A percentile compares a stretch with the other conserved stretches of the same genome.
Conservation (phyloP, 768 basidiomycete species). For the Russula olivacea region DNA sequence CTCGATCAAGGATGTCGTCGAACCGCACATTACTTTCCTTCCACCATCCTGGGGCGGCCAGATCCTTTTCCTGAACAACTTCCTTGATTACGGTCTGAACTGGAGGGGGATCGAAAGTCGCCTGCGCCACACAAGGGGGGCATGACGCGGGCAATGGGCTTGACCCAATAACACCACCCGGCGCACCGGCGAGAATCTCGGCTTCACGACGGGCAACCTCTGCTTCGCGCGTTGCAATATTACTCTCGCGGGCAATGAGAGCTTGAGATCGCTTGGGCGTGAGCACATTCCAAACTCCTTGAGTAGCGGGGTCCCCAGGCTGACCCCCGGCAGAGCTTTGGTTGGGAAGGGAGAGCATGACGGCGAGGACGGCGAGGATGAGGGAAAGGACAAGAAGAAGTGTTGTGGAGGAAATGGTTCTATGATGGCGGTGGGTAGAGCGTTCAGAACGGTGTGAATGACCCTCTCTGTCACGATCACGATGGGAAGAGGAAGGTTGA, state of each 20-base stretch:
- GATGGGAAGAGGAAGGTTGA: slow-evolving; percentile 75
- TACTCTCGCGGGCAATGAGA: slow-evolving; percentile 70
- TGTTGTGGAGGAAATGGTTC: slow-evolving; percentile 86
- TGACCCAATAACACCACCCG: slow-evolving; percentile 66
- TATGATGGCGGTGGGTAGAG: slow-evolving; percentile 62
- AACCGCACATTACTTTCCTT: slow-evolving; percentile 60
- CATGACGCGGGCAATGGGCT: slow-evolving; percentile 43
- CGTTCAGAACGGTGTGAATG: slow-evolving; percentile 55
- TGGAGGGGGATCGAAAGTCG: slow-evolving; percentile 50
- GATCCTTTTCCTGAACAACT: slow-evolving; percentile 74
- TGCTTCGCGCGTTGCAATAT: slow-evolving; percentile 76
- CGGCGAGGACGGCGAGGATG: slow-evolving; percentile 79
- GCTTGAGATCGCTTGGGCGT: slow-evolving; percentile 80
- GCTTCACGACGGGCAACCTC: slow-evolving; percentile 88
- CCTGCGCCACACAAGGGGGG: slow-evolving; percentile 53
- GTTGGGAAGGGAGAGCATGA: slow-evolving; percentile 82
- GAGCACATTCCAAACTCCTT: slow-evolving; percentile 64
- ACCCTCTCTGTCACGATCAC: slow-evolving; percentile 48
- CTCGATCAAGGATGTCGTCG: slow-evolving; percentile 79
- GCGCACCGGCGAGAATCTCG: slow-evolving; percentile 74
- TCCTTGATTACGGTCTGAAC: slow-evolving; percentile 83
- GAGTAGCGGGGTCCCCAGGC: slow-evolving; percentile 32
- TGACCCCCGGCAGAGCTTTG: slow-evolving; percentile 35
- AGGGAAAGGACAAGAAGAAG: slow-evolving; percentile 82
- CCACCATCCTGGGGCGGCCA: slow-evolving; percentile 77